Evolutionary conservation across 192 early-diverging fungal species (phyloP).

Genomic region (Coemansia sp.): DNA sequence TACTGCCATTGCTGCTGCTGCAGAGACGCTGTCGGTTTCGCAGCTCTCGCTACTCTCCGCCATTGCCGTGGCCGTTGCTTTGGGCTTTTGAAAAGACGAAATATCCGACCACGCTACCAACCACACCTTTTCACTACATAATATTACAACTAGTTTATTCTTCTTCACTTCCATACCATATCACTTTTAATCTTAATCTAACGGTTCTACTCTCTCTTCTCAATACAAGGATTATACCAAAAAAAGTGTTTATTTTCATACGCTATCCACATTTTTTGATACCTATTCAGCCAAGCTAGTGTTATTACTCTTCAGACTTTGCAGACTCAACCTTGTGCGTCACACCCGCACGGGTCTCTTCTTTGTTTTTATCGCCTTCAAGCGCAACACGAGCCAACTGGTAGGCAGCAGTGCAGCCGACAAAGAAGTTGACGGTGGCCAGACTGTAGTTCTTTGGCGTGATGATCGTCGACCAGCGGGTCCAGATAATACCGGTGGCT

Average conservation of each 20-base stretch:
- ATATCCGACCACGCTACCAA: too few relatives aligned
- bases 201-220: too few relatives aligned
- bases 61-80: background rate
- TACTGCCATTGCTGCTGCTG: background rate
- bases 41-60: background rate
- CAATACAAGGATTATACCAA: too few relatives aligned
- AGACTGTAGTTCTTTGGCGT: slow-evolving; percentile 90
- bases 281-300: background rate
- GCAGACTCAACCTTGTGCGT: background rate
- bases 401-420: slow-evolving; percentile 84
- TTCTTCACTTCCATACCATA: too few relatives aligned
- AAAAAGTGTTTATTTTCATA: too few relatives aligned
- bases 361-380: slow-evolving; percentile 56
- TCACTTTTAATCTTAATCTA: too few relatives aligned
- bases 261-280: too few relatives aligned
- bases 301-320: background rate
- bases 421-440: slow-evolving; percentile 91
- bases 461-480: slow-evolving; percentile 93
- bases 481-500: slow-evolving; percentile 96
- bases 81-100: background rate
- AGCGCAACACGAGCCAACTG: slow-evolving; percentile 79
- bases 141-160: too few relatives aligned
- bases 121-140: too few relatives aligned
- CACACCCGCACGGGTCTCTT: background rate
- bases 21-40: background rate